Percentiles rank a stretch among this genome's conserved stretches.
These are phyloP conservation scores for Phytophthora syringae DNA, from an alignment of 352 stramenopile species.

Conservation along the genomic window DNA sequence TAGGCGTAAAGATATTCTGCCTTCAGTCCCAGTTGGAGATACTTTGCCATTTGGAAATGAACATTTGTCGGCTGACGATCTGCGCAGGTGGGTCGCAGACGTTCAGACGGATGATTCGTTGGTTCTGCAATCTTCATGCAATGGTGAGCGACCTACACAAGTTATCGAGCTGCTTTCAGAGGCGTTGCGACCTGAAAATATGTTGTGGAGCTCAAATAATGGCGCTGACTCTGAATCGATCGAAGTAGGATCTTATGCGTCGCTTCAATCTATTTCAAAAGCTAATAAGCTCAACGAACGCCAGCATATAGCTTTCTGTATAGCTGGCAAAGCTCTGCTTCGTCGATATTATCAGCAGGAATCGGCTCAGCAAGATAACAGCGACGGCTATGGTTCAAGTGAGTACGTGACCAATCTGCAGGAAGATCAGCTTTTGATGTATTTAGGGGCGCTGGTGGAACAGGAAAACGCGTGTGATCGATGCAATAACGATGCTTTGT, in stretches of 20 bases:
- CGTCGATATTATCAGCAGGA: not conserved
- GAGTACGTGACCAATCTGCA: no score
- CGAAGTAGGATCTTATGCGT: not conserved
- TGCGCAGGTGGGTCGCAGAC: not conserved
- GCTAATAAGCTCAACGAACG: not conserved
- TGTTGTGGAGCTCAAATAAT: not conserved
- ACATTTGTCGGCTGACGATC: not conserved
- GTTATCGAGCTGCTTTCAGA: not conserved
- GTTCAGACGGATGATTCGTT: not conserved
- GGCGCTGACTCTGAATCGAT: not conserved
- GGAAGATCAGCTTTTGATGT: constrained; percentile 1
- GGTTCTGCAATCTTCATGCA: not conserved
- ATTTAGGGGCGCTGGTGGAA: not conserved
- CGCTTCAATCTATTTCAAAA: not conserved
- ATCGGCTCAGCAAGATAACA: not conserved
- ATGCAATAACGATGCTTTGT: not conserved
- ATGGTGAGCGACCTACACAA: not conserved
- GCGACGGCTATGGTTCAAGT: not conserved
- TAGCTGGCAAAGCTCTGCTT: not conserved
- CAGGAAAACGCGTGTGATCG: not conserved
- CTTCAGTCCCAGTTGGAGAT: not conserved
- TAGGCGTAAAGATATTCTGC: not conserved
- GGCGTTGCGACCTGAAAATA: not conserved
- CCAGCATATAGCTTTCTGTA: not conserved
- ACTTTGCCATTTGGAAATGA: not conserved